Evolutionary conservation across 2,329 filamentous ascomycete species (phyloP).

Genomic region (Botrytis tulipae): DNA sequence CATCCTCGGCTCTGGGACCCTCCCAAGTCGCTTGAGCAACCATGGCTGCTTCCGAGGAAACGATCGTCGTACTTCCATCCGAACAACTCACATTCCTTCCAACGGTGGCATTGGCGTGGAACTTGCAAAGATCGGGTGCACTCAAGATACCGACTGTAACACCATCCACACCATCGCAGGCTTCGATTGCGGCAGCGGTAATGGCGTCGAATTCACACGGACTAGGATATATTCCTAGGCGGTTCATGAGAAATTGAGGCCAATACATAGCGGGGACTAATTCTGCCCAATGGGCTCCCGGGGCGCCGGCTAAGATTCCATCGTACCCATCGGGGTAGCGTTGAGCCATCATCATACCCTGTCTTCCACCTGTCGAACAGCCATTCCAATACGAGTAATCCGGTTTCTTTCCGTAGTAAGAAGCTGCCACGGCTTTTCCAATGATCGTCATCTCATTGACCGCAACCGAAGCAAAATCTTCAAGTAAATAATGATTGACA

Average conservation of each 20-base stretch:
- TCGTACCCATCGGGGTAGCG: conserved; percentile 41
- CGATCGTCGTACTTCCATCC: not conserved
- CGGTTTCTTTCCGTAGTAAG: conserved; percentile 39
- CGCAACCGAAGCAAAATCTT: conserved; percentile 42
- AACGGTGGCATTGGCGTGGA: conserved; percentile 10
- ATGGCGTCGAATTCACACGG: not conserved
- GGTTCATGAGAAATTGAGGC: conserved; percentile 19
- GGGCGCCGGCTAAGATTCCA: conserved; percentile 43
- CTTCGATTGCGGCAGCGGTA: conserved; percentile 42
- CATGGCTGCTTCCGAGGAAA: not conserved
- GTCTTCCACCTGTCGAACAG: conserved; percentile 42
- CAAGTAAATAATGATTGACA: conserved; percentile 32
- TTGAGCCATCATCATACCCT: conserved; percentile 42
- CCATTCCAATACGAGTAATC: conserved; percentile 43
- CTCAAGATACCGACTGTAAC: conserved; percentile 47
- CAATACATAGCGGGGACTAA: not conserved
- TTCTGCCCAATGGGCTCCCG: conserved; percentile 38
- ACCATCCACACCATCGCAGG: conserved; percentile 52
- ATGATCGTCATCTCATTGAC: conserved; percentile 40
- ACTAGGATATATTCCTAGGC: not conserved
- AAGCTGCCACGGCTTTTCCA: conserved; percentile 37
- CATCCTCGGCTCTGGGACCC: not conserved
- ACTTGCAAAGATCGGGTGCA: conserved; percentile 40
- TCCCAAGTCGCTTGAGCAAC: conserved; percentile 9
- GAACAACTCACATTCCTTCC: not conserved